Evolutionary conservation across 2,329 filamentous ascomycete genomes (phyloP), one percentile per base, ranked within the genome.

Genomic region (Botrytis pseudocinerea): DNA sequence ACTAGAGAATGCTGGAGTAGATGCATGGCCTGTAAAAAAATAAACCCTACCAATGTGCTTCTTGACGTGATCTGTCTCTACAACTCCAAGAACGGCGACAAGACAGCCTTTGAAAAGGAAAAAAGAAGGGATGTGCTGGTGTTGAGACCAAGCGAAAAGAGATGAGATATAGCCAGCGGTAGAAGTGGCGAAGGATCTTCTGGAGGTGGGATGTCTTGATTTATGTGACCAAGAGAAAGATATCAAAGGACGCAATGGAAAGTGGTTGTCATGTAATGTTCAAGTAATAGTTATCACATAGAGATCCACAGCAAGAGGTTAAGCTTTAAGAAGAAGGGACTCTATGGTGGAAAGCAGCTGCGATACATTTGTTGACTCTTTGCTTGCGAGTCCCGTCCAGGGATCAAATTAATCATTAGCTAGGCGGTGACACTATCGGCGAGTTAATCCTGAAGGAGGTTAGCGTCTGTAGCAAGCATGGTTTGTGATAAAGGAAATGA

Each of bases 401-500:
- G 42, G 61, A 64, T 57, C 51, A 44, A 44, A 44, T 44, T 32
- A 28, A 28, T 63, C 38, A 44, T 63, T 44, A 42, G 59, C 20
- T 35, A 9, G 64, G 32, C 44, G 46, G 64, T 68, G 46, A 68
- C 65, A 68, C 35, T 57, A 65, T 48, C 44, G 2, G 42, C 12
- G n/a, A 65, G 20, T 22, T 42, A 42, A 32, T 6, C 18, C 2
- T 28, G 22, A 57, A 57, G 2, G 12, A n/a, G 65, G 4, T 57
- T 68, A 68, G 65, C 3, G 35, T 57, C 4, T 12, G 22, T 0
- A 9, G 14, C 8, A 16, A 16, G 48, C 25, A 32, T 42, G 25
- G 18, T 8, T 32, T 42, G 22, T 38, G n/a, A 69, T 60, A 69
- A 61, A 69, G 66, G 66, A 69, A 69, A 60, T 69, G n/a, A 60